phyloP scores from a whole-genome alignment of 495 filamentous ascomycete species.

The Schizothecium vesticola region DNA sequence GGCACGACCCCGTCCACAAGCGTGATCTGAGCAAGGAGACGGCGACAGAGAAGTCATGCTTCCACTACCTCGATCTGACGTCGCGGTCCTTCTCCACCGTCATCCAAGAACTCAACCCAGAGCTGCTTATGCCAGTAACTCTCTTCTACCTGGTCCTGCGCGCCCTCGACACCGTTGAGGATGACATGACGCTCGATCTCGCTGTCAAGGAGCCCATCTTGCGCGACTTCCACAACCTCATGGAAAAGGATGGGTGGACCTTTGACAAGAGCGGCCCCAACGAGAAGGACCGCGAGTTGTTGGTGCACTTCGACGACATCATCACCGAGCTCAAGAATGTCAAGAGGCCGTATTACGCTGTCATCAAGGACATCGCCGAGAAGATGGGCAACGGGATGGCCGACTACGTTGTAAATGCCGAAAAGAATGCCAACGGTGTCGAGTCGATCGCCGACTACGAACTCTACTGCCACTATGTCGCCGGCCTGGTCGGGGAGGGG shows the following conservation, averaged over 20 bases:
- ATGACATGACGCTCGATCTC: slow-evolving; percentile 89
- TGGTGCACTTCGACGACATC: slow-evolving; percentile 86
- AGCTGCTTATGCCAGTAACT: slow-evolving; percentile 80
- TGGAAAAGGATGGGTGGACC: slow-evolving; percentile 84
- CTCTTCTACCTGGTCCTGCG: slow-evolving; percentile 93
- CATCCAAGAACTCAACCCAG: slow-evolving; percentile 90
- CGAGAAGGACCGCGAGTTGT: slow-evolving; percentile 88
- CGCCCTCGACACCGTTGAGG: slow-evolving; percentile 92
- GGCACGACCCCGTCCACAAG: slow-evolving; percentile 89
- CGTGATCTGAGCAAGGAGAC: slow-evolving; percentile 72
- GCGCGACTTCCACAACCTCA: slow-evolving; percentile 67
- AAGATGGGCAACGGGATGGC: slow-evolving; percentile 99
- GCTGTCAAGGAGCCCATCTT: slow-evolving; percentile 81
- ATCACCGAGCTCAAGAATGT: slow-evolving; percentile 84
- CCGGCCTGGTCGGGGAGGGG: slow-evolving; percentile 93
- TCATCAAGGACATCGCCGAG: slow-evolving; percentile 89
- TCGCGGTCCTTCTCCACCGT: slow-evolving; percentile 91
- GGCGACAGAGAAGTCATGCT: slow-evolving; percentile 69
- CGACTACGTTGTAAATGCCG: slow-evolving; percentile 81
- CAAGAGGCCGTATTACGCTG: slow-evolving; percentile 74
- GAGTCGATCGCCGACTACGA: slow-evolving; percentile 85
- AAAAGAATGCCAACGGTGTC: slow-evolving; percentile 70
- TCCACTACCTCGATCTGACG: slow-evolving; percentile 78
- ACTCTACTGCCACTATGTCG: slow-evolving; percentile 94
- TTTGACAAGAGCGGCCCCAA: slow-evolving; percentile 80